Base-by-base conservation (phyloP, 1,139 yeast genomes). In the Yamadazyma epiphylla region DNA sequence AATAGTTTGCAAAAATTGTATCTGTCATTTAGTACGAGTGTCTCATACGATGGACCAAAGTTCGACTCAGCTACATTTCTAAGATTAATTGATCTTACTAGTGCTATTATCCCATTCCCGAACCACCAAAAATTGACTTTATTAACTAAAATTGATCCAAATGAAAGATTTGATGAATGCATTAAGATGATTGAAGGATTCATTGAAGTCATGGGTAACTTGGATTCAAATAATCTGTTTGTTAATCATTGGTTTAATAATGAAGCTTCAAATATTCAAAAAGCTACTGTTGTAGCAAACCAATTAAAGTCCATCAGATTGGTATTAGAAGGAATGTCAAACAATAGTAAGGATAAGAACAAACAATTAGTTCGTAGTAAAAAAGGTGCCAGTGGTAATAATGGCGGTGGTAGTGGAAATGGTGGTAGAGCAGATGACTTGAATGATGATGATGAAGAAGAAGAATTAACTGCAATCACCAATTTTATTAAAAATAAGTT, bases 31-130 rank as follows among this genome's bases (percentile, higher is more conserved):
- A 36, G 48, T 16, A 14, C 8, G 13, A 21, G 6, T 9, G 5
- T 21, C 5, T 21, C 24, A 6, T 21, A 11, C 15, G 20, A 17
- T 17, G 20, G 20, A 43, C 58, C 3, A 51, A 51, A 41, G 19
- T 46, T 56, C 25, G 67, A 60, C 26, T 43, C 46, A 24, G 46
- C 48, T 22, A 49, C 58, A 4, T 56, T 65, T 27, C 48, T 70
- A 31, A 55, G 70, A 32, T 48, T 75, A 20, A 41, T 75, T 36
- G 88, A 81, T 46, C 56, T 77, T 32, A 61, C 78, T 2, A 59
- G 74, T 30, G 80, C 83, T 0, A 60, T 80, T 6, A 59, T 80
- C 20, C 88, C 88, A 4, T 74, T 77, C 33, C 70, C 81, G 2
- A 59, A 59, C 25, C 55, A 60, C 13, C 72, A 70, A 33, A 75